Evolutionary conservation across 306 rosid genomes (phyloP).

Genomic region (Cotoneaster glaucophyllus): DNA sequence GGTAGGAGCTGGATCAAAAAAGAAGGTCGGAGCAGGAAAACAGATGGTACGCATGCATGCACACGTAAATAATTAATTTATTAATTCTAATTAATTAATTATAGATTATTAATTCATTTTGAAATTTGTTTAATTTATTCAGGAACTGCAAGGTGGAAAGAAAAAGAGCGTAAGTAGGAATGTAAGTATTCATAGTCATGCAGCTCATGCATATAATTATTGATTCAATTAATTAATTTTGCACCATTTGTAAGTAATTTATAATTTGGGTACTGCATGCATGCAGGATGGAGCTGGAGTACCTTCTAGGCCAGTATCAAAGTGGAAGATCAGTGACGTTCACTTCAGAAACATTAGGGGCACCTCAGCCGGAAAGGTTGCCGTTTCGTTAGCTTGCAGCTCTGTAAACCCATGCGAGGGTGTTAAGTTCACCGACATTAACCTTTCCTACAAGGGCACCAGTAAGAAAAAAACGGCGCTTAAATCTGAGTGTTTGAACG

Average conservation of each 20-base stretch:
- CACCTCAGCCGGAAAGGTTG: conserved; percentile 32
- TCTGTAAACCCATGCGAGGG: conserved; percentile 32
- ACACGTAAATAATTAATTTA: neutral
- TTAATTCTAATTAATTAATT: neutral
- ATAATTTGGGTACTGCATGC: neutral
- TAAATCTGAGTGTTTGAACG: conserved; percentile 36
- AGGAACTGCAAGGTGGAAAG: neutral
- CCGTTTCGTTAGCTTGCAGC: conserved; percentile 53
- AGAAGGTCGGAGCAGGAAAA: no score
- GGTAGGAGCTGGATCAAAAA: no score
- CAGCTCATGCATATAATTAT: neutral
- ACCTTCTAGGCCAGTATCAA: conserved; percentile 16
- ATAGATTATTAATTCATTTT: no score
- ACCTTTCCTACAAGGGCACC: conserved; percentile 24
- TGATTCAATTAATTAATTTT: no score
- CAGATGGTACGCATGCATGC: neutral
- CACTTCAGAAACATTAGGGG: conserved; percentile 60
- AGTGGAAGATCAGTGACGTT: conserved; percentile 48
- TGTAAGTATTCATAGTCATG: neutral
- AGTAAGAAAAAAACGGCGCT: neutral
- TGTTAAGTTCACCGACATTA: conserved; percentile 35
- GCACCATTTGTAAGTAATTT: neutral
- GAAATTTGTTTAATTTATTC: neutral
- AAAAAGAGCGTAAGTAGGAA: neutral
- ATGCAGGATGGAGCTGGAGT: neutral